phyloP scores from a whole-genome alignment of 805 yeast genomes.

The Cyberlindnera veronae region DNA sequence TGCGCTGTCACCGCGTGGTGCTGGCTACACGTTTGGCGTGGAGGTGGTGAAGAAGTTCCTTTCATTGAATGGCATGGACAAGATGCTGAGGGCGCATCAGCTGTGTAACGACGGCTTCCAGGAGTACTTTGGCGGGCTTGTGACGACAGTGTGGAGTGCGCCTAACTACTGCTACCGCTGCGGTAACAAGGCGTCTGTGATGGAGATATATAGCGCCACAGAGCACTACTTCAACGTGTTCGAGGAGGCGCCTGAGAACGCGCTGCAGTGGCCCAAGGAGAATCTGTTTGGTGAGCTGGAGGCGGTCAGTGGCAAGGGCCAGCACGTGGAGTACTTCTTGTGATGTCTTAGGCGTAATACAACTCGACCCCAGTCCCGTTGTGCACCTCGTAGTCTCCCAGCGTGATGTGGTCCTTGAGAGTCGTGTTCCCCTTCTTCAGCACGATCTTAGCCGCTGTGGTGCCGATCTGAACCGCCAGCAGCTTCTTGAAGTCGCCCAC shows the following conservation, averaged over 20 bases:
- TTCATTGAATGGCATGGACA: slow-evolving; percentile 70
- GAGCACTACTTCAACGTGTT: slow-evolving; percentile 82
- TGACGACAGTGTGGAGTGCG: slow-evolving; percentile 97
- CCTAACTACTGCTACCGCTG: slow-evolving; percentile 97
- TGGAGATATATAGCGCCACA: slow-evolving; percentile 73
- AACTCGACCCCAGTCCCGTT: slow-evolving; percentile 85
- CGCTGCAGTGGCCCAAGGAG: slow-evolving; percentile 37
- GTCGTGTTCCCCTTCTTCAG: slow-evolving; percentile 84
- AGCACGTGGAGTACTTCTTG: slow-evolving; percentile 51
- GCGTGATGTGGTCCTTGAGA: slow-evolving; percentile 82
- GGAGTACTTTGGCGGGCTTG: slow-evolving; percentile 82
- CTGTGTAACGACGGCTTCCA: slow-evolving; percentile 96
- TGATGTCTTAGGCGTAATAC: slow-evolving; percentile 55
- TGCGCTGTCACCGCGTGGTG: slow-evolving; percentile 91
- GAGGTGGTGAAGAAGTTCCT: slow-evolving; percentile 88
- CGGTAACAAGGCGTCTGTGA: slow-evolving; percentile 96
- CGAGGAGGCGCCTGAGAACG: slow-evolving; percentile 95
- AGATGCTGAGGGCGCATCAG: slow-evolving; percentile 92
- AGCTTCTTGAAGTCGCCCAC: slow-evolving; percentile 89
- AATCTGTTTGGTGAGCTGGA: slow-evolving; percentile 19
- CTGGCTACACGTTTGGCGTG: slow-evolving; percentile 93
- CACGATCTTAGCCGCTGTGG: slow-evolving; percentile 56
- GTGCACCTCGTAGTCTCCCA: slow-evolving; percentile 94
- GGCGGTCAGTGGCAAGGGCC: slow-evolving; percentile 21
- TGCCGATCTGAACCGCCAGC: slow-evolving; percentile 79